Conservation (phyloP, 441 rosid species). For the Brassica hybrid region DNA sequence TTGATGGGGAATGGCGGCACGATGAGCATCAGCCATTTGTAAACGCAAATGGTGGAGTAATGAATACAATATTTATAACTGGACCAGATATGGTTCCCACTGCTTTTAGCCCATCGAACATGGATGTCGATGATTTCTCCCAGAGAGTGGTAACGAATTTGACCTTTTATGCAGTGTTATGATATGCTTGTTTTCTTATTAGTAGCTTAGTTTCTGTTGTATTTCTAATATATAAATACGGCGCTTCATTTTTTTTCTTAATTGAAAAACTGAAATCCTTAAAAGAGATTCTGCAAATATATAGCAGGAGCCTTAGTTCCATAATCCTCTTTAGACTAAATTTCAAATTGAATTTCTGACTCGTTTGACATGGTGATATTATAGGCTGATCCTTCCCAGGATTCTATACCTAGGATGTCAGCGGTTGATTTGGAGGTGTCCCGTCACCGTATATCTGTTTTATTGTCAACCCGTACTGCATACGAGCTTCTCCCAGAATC, state of each 20-base stretch:
- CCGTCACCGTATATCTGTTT: slow-evolving; percentile 62
- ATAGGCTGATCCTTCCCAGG: slow-evolving; percentile 53
- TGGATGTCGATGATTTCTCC: slow-evolving; percentile 82
- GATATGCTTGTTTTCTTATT: slow-evolving; percentile 10
- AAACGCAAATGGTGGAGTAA: slow-evolving; percentile 62
- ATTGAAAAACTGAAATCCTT: background rate
- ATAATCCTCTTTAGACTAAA: background rate
- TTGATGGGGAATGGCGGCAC: slow-evolving; percentile 74
- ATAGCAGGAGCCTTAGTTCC: slow-evolving; percentile 16
- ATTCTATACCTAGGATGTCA: slow-evolving; percentile 53
- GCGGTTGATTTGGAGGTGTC: slow-evolving; percentile 63
- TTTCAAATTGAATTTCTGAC: slow-evolving; percentile 35
- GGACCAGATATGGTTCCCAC: slow-evolving; percentile 53
- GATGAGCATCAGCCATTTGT: slow-evolving; percentile 70
- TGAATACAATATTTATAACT: slow-evolving; percentile 68
- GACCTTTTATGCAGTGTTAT: slow-evolving; percentile 20
- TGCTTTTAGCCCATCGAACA: slow-evolving; percentile 51
- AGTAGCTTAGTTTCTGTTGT: slow-evolving; percentile 14
- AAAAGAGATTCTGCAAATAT: background rate
- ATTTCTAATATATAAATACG: background rate
- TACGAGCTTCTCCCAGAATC: slow-evolving; percentile 88
- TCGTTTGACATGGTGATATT: slow-evolving; percentile 29
- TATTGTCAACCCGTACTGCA: slow-evolving; percentile 68
- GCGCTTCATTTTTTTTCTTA: background rate
- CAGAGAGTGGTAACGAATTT: slow-evolving; percentile 50